These are phyloP conservation scores for Saksenaea oblongispora DNA, from an alignment of 371 early-diverging fungal genomes.

Conservation along the genomic window DNA sequence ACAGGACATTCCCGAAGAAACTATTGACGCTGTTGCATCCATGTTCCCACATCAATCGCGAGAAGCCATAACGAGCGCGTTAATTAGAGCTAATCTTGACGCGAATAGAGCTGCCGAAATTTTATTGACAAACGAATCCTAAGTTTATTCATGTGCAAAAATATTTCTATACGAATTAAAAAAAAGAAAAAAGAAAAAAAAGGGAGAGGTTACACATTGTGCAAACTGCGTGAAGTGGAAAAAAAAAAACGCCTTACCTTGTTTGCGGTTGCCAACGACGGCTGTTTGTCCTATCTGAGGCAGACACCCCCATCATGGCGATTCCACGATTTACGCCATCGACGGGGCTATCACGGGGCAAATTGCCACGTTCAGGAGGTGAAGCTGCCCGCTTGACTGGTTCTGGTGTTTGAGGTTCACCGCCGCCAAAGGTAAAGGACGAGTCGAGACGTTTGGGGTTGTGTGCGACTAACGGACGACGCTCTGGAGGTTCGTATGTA, in stretches of 20 bases:
- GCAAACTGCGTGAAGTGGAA: neutral
- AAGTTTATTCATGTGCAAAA: constrained; percentile 9
- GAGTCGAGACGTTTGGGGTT: constrained; percentile 33
- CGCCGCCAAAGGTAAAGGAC: constrained; percentile 30
- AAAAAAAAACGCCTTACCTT: neutral
- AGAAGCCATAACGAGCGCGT: constrained; percentile 48
- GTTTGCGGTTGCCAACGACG: neutral
- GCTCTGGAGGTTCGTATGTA: constrained; percentile 39
- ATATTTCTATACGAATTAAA: constrained; percentile 7
- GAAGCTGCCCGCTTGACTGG: neutral
- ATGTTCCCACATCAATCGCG: constrained; percentile 55
- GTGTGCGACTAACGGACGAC: constrained; percentile 32
- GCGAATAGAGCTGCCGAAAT: constrained; percentile 51
- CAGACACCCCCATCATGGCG: neutral
- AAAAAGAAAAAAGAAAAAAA: neutral
- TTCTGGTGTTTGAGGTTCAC: constrained; percentile 14
- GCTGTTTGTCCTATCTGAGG: neutral
- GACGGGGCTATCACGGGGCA: neutral
- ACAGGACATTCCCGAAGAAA: constrained; percentile 34
- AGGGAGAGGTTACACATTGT: neutral
- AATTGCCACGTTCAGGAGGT: neutral
- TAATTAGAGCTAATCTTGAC: constrained; percentile 45
- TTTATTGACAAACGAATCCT: constrained; percentile 13
- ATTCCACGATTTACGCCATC: neutral
- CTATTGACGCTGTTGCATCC: constrained; percentile 48